These are phyloP conservation scores for Coriolopsis trogii DNA, from an alignment of 1,284 basidiomycete genomes.

Conservation along the genomic window DNA sequence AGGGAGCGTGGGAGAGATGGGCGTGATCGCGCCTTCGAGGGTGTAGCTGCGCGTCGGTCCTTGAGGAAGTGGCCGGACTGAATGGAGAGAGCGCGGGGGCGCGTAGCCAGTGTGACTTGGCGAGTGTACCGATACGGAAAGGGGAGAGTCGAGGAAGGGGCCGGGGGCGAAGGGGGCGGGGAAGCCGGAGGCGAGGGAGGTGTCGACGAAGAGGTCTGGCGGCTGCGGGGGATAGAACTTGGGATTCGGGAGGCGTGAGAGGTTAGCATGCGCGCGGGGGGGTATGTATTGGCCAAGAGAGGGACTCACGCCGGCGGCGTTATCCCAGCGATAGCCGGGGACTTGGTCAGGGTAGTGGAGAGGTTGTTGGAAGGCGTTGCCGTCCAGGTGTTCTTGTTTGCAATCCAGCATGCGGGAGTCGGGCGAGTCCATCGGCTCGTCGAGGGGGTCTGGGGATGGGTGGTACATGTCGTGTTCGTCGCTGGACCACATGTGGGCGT, in stretches of 20 bases:
- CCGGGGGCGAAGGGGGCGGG: not conserved
- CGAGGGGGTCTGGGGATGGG: not conserved
- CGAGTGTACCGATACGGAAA: not conserved
- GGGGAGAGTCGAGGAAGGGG: slow-evolving; percentile 6
- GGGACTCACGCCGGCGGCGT: slow-evolving; percentile 1
- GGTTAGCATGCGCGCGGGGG: not conserved
- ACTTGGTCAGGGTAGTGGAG: not conserved
- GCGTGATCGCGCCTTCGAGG: slow-evolving; percentile 24
- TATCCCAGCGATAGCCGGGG: not conserved
- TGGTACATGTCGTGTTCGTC: too few species aligned
- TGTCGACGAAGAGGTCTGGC: slow-evolving; percentile 3
- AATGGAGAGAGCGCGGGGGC: slow-evolving; percentile 1
- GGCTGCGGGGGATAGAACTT: slow-evolving; percentile 7
- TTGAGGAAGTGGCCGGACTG: slow-evolving; percentile 2
- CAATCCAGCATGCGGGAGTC: not conserved
- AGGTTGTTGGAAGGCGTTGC: not conserved
- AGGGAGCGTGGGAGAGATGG: slow-evolving; percentile 14
- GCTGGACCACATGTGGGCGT: not conserved
- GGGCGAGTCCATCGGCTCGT: not conserved
- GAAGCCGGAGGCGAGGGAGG: not conserved
- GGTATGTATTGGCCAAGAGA: not conserved
- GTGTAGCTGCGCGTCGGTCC: slow-evolving; percentile 21
- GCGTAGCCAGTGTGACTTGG: not conserved
- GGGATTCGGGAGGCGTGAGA: not conserved
- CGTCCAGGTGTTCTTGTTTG: slow-evolving; percentile 1